These are phyloP conservation scores for Oryza meyeriana DNA, from an alignment of 176 grass and related monocot genomes.

Conservation along the genomic window DNA sequence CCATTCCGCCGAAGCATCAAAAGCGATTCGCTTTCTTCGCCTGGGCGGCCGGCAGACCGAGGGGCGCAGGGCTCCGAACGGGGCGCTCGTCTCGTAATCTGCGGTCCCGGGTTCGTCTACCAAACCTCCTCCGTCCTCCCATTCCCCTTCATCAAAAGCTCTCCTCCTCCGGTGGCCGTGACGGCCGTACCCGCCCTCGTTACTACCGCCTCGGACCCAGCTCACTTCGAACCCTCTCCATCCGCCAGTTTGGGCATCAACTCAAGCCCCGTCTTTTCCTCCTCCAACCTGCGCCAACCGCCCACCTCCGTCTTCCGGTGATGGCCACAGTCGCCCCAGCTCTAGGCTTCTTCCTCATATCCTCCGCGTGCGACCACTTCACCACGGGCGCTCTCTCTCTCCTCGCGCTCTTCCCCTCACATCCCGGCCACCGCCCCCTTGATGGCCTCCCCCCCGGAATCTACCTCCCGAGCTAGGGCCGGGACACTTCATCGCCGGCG, in stretches of 20 bases:
- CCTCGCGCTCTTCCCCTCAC: constrained; percentile 3
- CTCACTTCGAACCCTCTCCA: background rate
- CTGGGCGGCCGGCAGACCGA: too few relatives aligned
- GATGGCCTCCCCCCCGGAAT: background rate
- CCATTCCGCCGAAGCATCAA: background rate
- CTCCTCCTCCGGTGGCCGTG: background rate
- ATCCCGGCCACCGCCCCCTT: background rate
- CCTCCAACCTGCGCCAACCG: background rate
- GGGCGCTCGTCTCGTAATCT: too few relatives aligned
- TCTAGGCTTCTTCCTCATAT: constrained; percentile 25
- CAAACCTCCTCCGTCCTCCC: too few relatives aligned
- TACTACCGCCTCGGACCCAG: constrained; percentile 8
- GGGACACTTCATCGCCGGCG: constrained; percentile 38
- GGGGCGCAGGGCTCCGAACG: too few relatives aligned
- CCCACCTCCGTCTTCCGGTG: background rate
- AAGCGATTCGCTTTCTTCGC: background rate
- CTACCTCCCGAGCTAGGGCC: background rate
- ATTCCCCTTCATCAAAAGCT: too few relatives aligned
- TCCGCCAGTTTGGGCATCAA: background rate
- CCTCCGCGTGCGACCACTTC: constrained; percentile 44
- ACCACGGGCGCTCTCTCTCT: constrained; percentile 15
- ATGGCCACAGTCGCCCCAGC: background rate
- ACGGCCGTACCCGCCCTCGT: background rate
- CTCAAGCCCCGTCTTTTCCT: background rate
- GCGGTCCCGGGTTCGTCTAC: too few relatives aligned